phyloP scores from a whole-genome alignment of 768 basidiomycete species.

The Collybia mongolica region DNA sequence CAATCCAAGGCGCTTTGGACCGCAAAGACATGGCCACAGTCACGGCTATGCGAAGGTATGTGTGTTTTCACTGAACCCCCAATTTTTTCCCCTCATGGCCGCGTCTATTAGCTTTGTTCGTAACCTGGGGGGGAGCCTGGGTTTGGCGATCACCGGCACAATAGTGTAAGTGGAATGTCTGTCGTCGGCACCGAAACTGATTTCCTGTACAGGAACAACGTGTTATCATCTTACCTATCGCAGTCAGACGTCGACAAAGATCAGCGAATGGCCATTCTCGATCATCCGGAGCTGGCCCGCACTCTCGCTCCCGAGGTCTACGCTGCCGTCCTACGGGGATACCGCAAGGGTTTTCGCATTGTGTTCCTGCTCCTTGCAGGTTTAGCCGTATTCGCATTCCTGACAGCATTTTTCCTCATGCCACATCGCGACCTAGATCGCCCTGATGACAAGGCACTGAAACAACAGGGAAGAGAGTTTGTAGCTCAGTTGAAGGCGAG shows the following conservation, averaged over 20 bases:
- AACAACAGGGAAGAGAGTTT: slow-evolving; percentile 4
- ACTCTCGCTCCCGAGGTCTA: no score
- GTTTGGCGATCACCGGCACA: slow-evolving; percentile 17
- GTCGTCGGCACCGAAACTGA: background rate
- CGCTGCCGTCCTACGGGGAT: no score
- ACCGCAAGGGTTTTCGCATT: no score
- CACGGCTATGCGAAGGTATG: slow-evolving; percentile 16
- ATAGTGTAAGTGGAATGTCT: slow-evolving; percentile 11
- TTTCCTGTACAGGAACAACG: slow-evolving; percentile 9
- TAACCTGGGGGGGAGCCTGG: slow-evolving; percentile 19
- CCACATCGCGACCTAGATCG: no score
- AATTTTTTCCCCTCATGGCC: background rate
- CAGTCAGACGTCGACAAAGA: no score
- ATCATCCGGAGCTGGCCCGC: no score
- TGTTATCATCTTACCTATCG: slow-evolving; percentile 5
- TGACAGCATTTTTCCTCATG: no score
- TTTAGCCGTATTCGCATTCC: no score
- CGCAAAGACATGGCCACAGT: slow-evolving; percentile 21
- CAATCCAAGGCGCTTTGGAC: slow-evolving; percentile 19
- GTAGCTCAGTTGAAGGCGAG: slow-evolving; percentile 4
- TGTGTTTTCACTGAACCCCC: background rate
- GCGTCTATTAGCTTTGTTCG: slow-evolving; percentile 14
- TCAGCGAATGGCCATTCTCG: no score
- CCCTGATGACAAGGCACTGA: no score
- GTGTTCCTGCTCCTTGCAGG: no score